Base-by-base conservation (phyloP, 2,329 filamentous ascomycete genomes). In the Pseudogymnoascus sp. region DNA sequence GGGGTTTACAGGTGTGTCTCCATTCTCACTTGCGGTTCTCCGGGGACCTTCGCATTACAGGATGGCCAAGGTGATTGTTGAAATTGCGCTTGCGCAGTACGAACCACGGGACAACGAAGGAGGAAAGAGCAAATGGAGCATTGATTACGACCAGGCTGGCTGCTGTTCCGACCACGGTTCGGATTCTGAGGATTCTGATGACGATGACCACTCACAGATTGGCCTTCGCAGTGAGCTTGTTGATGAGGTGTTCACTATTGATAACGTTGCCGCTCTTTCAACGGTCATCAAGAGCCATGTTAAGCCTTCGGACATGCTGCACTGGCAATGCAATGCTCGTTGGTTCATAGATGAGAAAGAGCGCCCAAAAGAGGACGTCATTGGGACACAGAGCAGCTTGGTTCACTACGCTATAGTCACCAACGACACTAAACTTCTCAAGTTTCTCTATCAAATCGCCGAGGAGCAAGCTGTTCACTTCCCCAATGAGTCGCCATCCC, bases 51-150 rank as follows among this genome's bases (percentile, higher is more conserved):
- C 34, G n/a, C 87, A 93, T 68, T 73, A 81, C 50, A 79, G 85
- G 0, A 76, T 87, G 11, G 89, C 90, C 0, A 81, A 78, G 64
- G 82, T 81, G 1, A 84, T 95, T 25, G 77, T 95, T 6, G 86
- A 89, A 64, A 91, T 95, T 66, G 80, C 83, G 0, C 80, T 84
- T 50, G 85, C 84, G 2, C 90, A 95, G 69, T 91, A 88, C 74
- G 78, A 81, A 3, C 83, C 84, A 0, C 73, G 77, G 21, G 80
- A 88, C 44, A 78, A 81, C 37, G 77, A 78, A 25, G 66, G 66
- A 4, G 44, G 67, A 8, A 66, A 40, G 10, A 66, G 66, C 28
- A 68, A 68, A 44, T 73, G 71, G 79, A 80, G 61, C 75, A 82
- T 73, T 79, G 70, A 65, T 77, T 83, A 73, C 69, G 60, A 77